Evolutionary conservation across 2,329 filamentous ascomycete genomes (phyloP).

Genomic region (Leptographium procerum): DNA sequence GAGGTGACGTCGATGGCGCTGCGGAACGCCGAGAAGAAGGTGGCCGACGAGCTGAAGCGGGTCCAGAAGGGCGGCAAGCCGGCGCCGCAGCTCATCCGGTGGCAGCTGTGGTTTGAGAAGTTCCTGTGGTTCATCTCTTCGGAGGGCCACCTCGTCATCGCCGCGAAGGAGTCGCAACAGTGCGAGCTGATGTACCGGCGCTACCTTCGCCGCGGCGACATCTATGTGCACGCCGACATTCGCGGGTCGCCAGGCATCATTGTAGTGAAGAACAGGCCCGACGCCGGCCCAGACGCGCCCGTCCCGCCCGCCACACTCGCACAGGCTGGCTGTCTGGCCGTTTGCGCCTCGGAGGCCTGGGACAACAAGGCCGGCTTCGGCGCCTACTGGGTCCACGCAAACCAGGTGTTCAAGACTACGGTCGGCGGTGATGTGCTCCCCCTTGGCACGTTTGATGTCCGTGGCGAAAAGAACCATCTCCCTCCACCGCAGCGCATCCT

Average conservation of each 20-base stretch:
- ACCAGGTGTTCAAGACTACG: constrained; percentile 81
- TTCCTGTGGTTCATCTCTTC: constrained; percentile 93
- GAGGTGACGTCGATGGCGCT: constrained; percentile 72
- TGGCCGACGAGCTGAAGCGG: constrained; percentile 74
- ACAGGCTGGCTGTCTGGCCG: constrained; percentile 75
- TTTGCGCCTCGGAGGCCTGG: constrained; percentile 84
- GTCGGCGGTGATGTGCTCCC: constrained; percentile 70
- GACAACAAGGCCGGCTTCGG: constrained; percentile 93
- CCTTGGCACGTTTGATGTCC: constrained; percentile 66
- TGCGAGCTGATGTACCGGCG: constrained; percentile 84
- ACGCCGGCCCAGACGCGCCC: constrained; percentile 60
- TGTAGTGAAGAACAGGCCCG: constrained; percentile 69
- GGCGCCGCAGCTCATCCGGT: constrained; percentile 68
- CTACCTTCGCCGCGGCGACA: constrained; percentile 77
- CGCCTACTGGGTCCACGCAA: constrained; percentile 87
- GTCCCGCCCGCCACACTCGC: constrained; percentile 85
- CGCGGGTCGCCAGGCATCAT: constrained; percentile 75
- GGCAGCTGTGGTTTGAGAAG: constrained; percentile 92
- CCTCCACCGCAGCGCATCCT: constrained; percentile 79
- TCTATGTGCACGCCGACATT: constrained; percentile 86
- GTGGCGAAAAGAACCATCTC: constrained; percentile 82
- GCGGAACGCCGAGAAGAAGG: constrained; percentile 84
- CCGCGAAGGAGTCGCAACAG: constrained; percentile 78
- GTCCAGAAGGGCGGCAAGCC: constrained; percentile 82
- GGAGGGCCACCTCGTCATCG: constrained; percentile 86